Percentiles rank a stretch among this genome's conserved stretches.
Evolutionary conservation across 192 early-diverging fungal genomes (phyloP).

Genomic region (Coemansia sp.): DNA sequence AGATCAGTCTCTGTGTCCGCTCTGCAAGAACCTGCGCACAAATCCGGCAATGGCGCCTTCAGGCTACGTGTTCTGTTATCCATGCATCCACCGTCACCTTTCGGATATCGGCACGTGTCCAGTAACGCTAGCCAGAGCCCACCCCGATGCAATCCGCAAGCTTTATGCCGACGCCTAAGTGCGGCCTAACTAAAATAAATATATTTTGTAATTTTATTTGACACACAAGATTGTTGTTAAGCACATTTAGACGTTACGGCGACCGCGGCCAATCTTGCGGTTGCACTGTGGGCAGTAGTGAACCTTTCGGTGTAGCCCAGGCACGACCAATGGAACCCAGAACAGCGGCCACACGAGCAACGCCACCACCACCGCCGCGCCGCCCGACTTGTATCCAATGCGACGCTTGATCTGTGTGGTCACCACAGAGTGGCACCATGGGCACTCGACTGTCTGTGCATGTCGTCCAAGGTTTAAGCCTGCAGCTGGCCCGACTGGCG

Average conservation of each 20-base stretch:
- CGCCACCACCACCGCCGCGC: conserved; percentile 36
- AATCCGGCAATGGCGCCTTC: conserved; percentile 86
- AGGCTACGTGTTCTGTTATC: conserved; percentile 94
- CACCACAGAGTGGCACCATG: conserved; percentile 50
- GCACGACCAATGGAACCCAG: conserved; percentile 50
- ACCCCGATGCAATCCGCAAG: conserved; percentile 36
- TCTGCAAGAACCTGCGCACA: conserved; percentile 69
- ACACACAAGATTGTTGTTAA: not conserved
- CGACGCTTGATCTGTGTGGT: conserved; percentile 23
- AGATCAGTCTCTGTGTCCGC: conserved; percentile 73
- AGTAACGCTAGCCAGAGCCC: conserved; percentile 60
- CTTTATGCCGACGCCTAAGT: conserved; percentile 41
- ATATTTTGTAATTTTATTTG: conserved; percentile 1
- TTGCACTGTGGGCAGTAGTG: conserved; percentile 52
- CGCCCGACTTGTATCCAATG: conserved; percentile 40
- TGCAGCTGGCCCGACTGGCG: conserved; percentile 32
- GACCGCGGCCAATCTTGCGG: conserved; percentile 48
- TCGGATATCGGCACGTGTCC: conserved; percentile 75
- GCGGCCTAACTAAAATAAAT: not conserved
- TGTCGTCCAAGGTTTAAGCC: conserved; percentile 31
- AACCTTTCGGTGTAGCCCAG: conserved; percentile 44
- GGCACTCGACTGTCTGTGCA: conserved; percentile 45
- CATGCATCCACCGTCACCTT: conserved; percentile 78
- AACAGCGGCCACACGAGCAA: conserved; percentile 50
- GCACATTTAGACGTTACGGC: conserved; percentile 9